Base-by-base conservation (phyloP, 1,284 basidiomycete genomes). In the Ceratobasidium sp. region DNA sequence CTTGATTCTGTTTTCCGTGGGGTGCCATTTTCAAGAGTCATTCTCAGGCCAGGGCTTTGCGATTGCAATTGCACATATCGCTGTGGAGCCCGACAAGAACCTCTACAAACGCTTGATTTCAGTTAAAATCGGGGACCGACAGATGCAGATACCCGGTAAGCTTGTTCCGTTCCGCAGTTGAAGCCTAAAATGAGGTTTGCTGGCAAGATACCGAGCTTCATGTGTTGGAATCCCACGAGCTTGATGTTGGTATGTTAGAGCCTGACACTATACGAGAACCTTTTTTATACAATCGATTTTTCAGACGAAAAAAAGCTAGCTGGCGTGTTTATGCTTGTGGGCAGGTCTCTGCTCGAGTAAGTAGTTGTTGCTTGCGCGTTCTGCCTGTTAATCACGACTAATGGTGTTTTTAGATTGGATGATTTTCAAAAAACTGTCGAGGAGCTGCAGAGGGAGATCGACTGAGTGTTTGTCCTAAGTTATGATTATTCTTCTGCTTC, bases 291-390 rank as follows among this genome's bases (percentile, higher is more conserved):
- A 42, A 44, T 2, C 5, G 3, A 0, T 25, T 1, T 44, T 25
- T n/a, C 23, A 49, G 48, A 49, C 48, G 48, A 49, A n/a, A 49
- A 49, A 49, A 49, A n/a, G 7, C 23, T 49, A 12, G 48, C 48
- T 23, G 48, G 8, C 23, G 48, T 21, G 7, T 49, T 49, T 11
- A 25, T 49, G 23, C 48, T 49, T 25, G 23, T 49, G 0, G 21
- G 48, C 2, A 8, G 12, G 21, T 49, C 23, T 21, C n/a, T 49
- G 21, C 48, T 49, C 48, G 23, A 49, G 48, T 49, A 49, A 49
- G 48, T 49, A 1, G 23, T 23, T 25, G 21, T 8, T 23, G 11
- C 44, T 46, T 49, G 21, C 6, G 23, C 9, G 23, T 25, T 49
- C 3, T 21, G 23, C 9, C 36, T 1, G 36, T 49, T 12, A 14